Evolutionary conservation across 108 stramenopile genomes (phyloP).

Genomic region (Phaeodactylum tricornutum): DNA sequence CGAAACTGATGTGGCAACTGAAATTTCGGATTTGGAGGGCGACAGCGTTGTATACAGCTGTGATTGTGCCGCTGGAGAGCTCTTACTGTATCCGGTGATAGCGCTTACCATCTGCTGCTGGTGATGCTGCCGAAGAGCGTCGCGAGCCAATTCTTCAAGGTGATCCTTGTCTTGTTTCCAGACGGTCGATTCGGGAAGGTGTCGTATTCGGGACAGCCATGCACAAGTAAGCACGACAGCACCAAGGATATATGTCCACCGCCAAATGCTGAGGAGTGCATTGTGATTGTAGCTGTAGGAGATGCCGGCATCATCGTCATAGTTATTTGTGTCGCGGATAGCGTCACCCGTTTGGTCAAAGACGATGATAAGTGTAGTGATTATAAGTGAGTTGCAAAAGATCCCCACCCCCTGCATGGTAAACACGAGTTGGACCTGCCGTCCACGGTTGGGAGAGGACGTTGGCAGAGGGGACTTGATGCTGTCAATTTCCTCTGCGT

Average conservation of each 20-base stretch:
- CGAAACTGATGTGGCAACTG: neutral
- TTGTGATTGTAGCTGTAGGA: constrained; percentile 5
- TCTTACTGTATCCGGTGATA: too few species aligned
- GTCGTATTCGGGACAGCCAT: constrained; percentile 22
- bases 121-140: too few species aligned
- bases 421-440: constrained; percentile 53
- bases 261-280: constrained; percentile 40
- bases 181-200: constrained; percentile 45
- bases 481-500: too few species aligned
- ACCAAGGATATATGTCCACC: constrained; percentile 41
- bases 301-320: neutral
- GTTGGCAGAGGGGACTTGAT: too few species aligned
- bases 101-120: too few species aligned
- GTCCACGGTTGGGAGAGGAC: too few species aligned
- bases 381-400: constrained; percentile 39
- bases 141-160: constrained; percentile 6
- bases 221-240: constrained; percentile 37
- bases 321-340: too few species aligned
- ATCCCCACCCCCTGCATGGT: constrained; percentile 71
- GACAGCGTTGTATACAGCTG: neutral
- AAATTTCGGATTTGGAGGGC: neutral
- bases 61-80: neutral
- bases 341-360: constrained; percentile 6
- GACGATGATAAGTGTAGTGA: constrained; percentile 34
- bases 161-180: constrained; percentile 24